These are phyloP conservation scores for Volvox reticuliferus DNA, from an alignment of 139 green algal species.

Conservation along the genomic window DNA sequence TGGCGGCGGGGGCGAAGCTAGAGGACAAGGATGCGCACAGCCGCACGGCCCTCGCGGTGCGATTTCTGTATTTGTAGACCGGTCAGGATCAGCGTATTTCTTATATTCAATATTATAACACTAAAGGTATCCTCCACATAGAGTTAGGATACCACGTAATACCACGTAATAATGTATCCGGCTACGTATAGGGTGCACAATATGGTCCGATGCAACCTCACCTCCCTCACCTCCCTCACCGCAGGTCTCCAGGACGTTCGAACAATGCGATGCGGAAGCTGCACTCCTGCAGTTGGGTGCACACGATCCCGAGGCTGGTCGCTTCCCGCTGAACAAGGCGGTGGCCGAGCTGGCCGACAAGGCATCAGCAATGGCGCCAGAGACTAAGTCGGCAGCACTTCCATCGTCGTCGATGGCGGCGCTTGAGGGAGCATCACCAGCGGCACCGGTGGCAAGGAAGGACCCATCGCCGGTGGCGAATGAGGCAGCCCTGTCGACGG, in stretches of 20 bases:
- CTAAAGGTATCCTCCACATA: no score
- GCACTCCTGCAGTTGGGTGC: constrained; percentile 53
- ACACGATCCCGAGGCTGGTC: constrained; percentile 38
- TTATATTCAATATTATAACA: no score
- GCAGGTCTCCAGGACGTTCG: constrained; percentile 52
- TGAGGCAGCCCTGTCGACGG: background rate
- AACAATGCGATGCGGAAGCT: constrained; percentile 58
- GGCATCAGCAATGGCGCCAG: background rate
- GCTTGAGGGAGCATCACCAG: background rate
- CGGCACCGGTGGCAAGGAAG: background rate
- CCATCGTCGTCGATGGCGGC: background rate
- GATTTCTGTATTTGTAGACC: background rate
- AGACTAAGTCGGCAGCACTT: no score
- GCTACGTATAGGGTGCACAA: no score
- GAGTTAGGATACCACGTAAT: no score
- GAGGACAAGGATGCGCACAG: constrained; percentile 46
- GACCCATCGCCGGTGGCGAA: no score
- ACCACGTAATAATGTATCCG: no score
- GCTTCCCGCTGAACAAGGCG: constrained; percentile 25
- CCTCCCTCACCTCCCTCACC: no score
- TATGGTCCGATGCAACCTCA: no score
- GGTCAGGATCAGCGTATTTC: no score
- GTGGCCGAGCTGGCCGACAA: constrained; percentile 2
- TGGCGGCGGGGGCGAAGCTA: constrained; percentile 38
- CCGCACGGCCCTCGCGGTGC: constrained; percentile 51